Conservation (phyloP, 2,329 filamentous ascomycete genomes). For the Graphium sp. region DNA sequence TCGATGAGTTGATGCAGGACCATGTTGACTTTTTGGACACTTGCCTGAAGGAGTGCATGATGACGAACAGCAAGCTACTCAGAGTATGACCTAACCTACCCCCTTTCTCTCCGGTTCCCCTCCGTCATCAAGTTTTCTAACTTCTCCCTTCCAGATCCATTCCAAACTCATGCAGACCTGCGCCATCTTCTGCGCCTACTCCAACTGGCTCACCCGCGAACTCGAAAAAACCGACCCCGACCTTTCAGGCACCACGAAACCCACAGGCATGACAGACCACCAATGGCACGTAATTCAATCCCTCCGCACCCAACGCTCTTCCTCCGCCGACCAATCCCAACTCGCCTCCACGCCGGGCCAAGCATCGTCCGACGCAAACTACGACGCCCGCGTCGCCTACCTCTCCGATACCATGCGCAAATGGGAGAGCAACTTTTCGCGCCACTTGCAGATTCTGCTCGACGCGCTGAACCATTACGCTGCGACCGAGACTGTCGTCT, state of each 20-base stretch:
- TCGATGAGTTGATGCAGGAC: slow-evolving; percentile 97
- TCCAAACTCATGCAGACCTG: slow-evolving; percentile 95
- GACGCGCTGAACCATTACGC: slow-evolving; percentile 95
- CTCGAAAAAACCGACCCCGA: slow-evolving; percentile 74
- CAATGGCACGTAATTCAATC: slow-evolving; percentile 43
- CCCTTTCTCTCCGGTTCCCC: not conserved
- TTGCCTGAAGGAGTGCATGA: slow-evolving; percentile 96
- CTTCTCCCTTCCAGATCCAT: slow-evolving; percentile 51
- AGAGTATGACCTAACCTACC: slow-evolving; percentile 36
- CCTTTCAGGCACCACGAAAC: slow-evolving; percentile 40
- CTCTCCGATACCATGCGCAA: slow-evolving; percentile 76
- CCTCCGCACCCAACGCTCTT: slow-evolving; percentile 20
- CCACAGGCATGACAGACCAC: slow-evolving; percentile 39
- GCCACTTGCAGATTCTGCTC: slow-evolving; percentile 83
- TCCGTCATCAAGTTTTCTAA: slow-evolving; percentile 1
- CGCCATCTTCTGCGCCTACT: slow-evolving; percentile 84
- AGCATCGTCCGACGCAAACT: slow-evolving; percentile 17
- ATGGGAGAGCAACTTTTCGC: slow-evolving; percentile 85
- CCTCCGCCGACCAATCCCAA: slow-evolving; percentile 14
- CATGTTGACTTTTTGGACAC: slow-evolving; percentile 97
- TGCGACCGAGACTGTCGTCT: slow-evolving; percentile 88
- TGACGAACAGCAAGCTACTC: slow-evolving; percentile 88
- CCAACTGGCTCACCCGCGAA: slow-evolving; percentile 69
- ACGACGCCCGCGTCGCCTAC: slow-evolving; percentile 18
- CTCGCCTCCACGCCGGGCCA: slow-evolving; percentile 16